phyloP scores from a whole-genome alignment of 805 yeast genomes.

The Candida xiaguanensis region DNA sequence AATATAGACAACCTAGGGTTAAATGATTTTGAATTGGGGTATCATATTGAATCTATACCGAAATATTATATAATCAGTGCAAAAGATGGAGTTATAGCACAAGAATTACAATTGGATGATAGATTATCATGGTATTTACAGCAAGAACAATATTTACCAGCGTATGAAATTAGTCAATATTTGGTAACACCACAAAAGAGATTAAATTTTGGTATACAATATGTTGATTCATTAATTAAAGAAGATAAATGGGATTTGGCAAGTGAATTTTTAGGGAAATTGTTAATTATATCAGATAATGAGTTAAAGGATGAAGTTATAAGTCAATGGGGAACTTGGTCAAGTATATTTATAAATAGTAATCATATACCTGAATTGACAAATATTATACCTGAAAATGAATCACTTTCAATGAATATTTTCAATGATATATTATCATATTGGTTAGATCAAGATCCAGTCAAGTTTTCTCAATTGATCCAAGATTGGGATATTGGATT shows the following conservation, averaged over 20 bases:
- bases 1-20: constrained; percentile 58
- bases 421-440: constrained; percentile 44
- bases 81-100: constrained; percentile 73
- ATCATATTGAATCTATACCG: constrained; percentile 38
- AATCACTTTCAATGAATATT: constrained; percentile 20
- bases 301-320: constrained; percentile 20
- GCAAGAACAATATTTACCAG: constrained; percentile 52
- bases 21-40: constrained; percentile 75
- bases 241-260: constrained; percentile 55
- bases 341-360: constrained; percentile 47
- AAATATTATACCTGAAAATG: constrained; percentile 49
- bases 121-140: constrained; percentile 69
- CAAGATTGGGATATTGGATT: constrained; percentile 55
- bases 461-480: constrained; percentile 41
- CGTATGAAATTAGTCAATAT: constrained; percentile 74
- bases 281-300: constrained; percentile 3
- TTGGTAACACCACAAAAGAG: constrained; percentile 50
- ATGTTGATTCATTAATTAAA: constrained; percentile 43
- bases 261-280: constrained; percentile 34
- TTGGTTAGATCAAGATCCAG: constrained; percentile 33
- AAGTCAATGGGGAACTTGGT: constrained; percentile 63
- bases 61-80: constrained; percentile 74
- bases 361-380: constrained; percentile 47
- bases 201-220: constrained; percentile 56
- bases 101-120: constrained; percentile 67